Evolutionary conservation across 768 basidiomycete species (phyloP), one percentile per base, ranked within the genome.

Genomic region (Pulveroboletus sp.): DNA sequence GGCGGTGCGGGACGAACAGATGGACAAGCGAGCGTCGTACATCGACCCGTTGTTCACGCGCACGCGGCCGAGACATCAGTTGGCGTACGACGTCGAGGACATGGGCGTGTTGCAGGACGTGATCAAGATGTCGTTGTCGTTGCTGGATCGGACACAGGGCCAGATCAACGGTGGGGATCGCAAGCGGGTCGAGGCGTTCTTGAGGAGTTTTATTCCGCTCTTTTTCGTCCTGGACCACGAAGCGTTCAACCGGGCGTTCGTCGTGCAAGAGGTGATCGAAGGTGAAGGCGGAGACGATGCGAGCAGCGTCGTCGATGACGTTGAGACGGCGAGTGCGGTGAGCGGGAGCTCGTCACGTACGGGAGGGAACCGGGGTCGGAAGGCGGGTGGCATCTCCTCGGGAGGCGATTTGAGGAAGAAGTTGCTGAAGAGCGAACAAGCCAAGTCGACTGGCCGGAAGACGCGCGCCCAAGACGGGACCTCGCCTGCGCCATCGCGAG

Each of bases 81-180:
- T 95, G 54, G 83, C 86, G 55, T 93, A 85, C 57, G 71, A 79
- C 27, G 60, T 96, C 46, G 83, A 82, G 31, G 89, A 95, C 64
- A 72, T 80, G 11, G 74, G 75, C 16, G 86, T 93, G 10, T 64
- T 98, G 49, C 89, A 91, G 63, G 96, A 99, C 61, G 78, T 82
- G 20, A 67, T 95, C 65, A 94, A 94, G 73, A 77, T 99, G 62
- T 81, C 87, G 29, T 81, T 97, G 61, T 89, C 89, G 3, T 90
- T 91, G 69, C 74, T 99, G 58, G 95, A 98, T 63, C 86, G 95
- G 32, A 88, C 87, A 16, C 85, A 85, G 52, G 84, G 79, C 8
- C 85, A 86, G 66, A 78, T 91, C 45, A 77, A 78, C 24, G 74
- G 77, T 13, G 72, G 75, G 9, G 93, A 97, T 59, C 75, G 91